phyloP scores from a whole-genome alignment of 2,329 filamentous ascomycete species.

The Alternaria viburni region DNA sequence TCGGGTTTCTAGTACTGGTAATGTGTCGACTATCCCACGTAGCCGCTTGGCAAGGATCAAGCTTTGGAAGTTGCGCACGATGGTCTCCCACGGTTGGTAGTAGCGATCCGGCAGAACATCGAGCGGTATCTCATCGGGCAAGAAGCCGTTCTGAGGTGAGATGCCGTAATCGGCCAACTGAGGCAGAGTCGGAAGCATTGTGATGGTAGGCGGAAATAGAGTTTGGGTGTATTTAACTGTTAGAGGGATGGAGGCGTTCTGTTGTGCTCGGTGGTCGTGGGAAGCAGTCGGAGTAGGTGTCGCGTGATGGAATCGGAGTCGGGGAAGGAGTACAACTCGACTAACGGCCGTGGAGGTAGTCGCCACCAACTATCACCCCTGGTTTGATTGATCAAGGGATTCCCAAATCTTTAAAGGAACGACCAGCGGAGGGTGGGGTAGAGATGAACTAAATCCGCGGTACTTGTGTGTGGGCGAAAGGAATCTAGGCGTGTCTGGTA shows the following conservation, averaged over 20 bases:
- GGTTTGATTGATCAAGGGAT: not conserved
- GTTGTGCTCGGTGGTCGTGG: not conserved
- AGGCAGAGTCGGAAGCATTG: constrained; percentile 53
- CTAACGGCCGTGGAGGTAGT: not conserved
- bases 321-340: not conserved
- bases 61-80: constrained; percentile 83
- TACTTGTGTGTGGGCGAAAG: constrained; percentile 20
- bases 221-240: not conserved
- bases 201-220: not conserved
- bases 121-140: constrained; percentile 81
- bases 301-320: constrained; percentile 11
- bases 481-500: constrained; percentile 17
- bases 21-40: constrained; percentile 75
- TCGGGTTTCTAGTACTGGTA: constrained; percentile 83
- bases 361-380: constrained; percentile 11
- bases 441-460: not conserved
- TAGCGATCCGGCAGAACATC: constrained; percentile 84
- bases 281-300: not conserved
- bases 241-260: not conserved
- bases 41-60: constrained; percentile 85
- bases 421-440: not conserved
- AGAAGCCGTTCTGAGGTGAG: constrained; percentile 81
- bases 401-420: not conserved
- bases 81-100: constrained; percentile 93
- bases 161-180: constrained; percentile 77